Conservation (phyloP, 1,284 basidiomycete genomes). For the Ceratobasidium papillatum region DNA sequence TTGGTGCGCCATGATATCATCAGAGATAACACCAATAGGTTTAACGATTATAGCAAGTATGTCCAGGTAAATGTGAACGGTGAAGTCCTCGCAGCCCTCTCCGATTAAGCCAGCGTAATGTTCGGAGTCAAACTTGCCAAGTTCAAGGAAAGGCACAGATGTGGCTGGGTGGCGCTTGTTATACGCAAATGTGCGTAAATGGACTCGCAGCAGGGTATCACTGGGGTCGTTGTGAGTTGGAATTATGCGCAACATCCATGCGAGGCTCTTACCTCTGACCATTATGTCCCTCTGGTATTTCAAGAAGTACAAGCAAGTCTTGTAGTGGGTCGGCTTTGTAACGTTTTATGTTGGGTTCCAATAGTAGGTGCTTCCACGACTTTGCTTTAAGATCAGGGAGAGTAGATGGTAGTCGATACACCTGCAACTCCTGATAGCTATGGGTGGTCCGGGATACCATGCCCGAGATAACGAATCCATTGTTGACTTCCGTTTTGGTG, state of each 20-base stretch:
- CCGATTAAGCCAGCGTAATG: background rate
- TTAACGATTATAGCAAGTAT: constrained; percentile 17
- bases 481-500: background rate
- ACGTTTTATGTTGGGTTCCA: background rate
- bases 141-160: background rate
- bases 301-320: constrained; percentile 19
- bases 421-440: background rate
- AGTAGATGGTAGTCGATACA: constrained; percentile 24
- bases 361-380: constrained; percentile 15
- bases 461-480: constrained; percentile 15
- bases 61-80: constrained; percentile 14
- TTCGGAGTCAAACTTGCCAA: background rate
- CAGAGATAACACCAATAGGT: background rate
- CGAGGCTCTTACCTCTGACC: background rate
- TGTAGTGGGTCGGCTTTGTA: constrained; percentile 24
- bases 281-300: background rate
- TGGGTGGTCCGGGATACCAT: background rate
- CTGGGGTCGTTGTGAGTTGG: background rate
- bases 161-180: constrained; percentile 15
- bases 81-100: background rate
- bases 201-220: background rate
- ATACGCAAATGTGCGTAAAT: constrained; percentile 7
- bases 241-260: background rate
- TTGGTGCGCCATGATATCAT: background rate
- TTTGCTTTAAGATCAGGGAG: constrained; percentile 26